Conservation (phyloP, 345 rosid genomes). For the Carallia brachiata region DNA sequence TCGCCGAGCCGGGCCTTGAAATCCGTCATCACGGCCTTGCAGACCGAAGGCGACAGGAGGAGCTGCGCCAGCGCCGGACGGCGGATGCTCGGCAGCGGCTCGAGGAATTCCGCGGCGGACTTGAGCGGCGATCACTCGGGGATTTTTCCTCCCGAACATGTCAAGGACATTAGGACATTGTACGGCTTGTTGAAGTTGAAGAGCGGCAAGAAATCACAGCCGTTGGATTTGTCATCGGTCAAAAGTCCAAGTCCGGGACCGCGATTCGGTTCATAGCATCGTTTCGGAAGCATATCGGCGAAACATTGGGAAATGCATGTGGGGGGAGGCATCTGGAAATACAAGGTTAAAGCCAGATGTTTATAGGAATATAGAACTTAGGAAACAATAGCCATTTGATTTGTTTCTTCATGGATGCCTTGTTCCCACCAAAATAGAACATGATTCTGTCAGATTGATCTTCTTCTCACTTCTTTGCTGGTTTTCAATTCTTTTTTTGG, state of each 20-base stretch:
- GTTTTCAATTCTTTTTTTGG: neutral
- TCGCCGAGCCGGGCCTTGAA: slow-evolving; percentile 94
- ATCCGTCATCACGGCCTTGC: slow-evolving; percentile 72
- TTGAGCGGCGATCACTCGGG: slow-evolving; percentile 38
- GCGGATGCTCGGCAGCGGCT: slow-evolving; percentile 24
- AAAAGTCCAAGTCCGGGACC: neutral
- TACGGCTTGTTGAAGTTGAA: slow-evolving; percentile 62
- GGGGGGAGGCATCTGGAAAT: too few species aligned
- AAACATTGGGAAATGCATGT: neutral
- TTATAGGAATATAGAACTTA: neutral
- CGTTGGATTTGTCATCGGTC: slow-evolving; percentile 38
- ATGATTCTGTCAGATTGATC: neutral
- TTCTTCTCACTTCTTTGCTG: neutral
- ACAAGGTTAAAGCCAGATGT: neutral
- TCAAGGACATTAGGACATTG: slow-evolving; percentile 60
- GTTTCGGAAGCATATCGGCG: too few species aligned
- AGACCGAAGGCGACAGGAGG: slow-evolving; percentile 62
- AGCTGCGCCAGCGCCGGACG: too few species aligned
- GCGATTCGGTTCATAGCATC: neutral
- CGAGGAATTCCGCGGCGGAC: slow-evolving; percentile 40
- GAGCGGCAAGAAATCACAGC: slow-evolving; percentile 45
- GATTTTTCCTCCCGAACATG: slow-evolving; percentile 42
- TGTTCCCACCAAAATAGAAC: neutral
- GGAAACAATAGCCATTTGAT: too few species aligned
- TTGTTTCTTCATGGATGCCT: neutral